Percentiles rank a stretch among this genome's conserved stretches.
These are phyloP conservation scores for Penicillium cataractarum DNA, from an alignment of 495 filamentous ascomycete species.

Conservation along the genomic window DNA sequence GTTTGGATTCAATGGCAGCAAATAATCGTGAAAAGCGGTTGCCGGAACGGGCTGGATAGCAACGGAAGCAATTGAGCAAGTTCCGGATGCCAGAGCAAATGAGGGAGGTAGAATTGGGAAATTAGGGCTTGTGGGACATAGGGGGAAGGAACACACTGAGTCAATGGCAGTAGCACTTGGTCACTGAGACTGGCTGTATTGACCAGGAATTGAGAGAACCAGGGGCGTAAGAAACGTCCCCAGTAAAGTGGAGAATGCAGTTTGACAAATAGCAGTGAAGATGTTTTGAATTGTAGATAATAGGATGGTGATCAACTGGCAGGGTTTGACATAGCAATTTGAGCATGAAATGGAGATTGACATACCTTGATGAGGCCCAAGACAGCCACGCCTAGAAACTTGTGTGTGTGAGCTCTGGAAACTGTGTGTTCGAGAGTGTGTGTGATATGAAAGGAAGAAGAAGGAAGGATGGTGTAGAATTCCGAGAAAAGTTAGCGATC, in stretches of 20 bases:
- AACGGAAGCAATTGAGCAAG: background rate
- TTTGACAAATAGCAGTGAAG: background rate
- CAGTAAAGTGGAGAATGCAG: background rate
- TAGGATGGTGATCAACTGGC: background rate
- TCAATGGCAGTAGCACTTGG: background rate
- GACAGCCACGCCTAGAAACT: background rate
- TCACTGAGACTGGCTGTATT: background rate
- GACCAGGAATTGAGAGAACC: background rate
- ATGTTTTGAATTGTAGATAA: background rate
- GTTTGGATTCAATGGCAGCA: background rate
- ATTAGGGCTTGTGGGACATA: background rate
- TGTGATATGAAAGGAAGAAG: background rate
- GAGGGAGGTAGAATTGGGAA: background rate
- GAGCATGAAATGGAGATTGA: background rate
- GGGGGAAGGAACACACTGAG: background rate
- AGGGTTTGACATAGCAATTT: background rate
- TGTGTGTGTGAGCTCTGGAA: background rate
- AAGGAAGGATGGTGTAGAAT: background rate
- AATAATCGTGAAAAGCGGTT: background rate
- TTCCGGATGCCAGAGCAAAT: background rate
- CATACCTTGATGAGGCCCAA: slow-evolving; percentile 11
- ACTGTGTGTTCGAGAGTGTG: background rate
- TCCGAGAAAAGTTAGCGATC: background rate
- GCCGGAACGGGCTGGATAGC: background rate
- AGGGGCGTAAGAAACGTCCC: background rate